A percentile compares a stretch with the other conserved stretches of the same genome.
These are phyloP conservation scores for Herpetomonas tarakana DNA, from an alignment of 208 protist species.

Conservation along the genomic window DNA sequence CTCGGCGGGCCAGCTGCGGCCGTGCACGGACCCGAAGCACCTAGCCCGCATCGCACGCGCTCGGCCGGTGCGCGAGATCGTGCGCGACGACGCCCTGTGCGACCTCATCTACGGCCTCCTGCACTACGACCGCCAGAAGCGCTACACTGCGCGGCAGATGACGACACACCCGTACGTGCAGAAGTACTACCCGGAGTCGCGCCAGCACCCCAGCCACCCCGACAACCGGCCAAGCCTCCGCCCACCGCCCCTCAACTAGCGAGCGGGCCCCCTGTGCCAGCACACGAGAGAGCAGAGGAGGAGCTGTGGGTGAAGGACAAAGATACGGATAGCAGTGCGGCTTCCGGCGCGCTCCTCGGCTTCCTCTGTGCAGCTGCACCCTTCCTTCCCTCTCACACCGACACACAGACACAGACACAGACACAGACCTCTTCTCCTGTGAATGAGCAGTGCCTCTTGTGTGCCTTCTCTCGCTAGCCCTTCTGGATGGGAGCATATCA, in stretches of 20 bases:
- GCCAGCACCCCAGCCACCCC: slow-evolving; percentile 54
- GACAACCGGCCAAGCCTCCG: slow-evolving; percentile 50
- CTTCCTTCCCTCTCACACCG: no score
- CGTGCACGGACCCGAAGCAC: slow-evolving; percentile 62
- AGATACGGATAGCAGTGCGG: no score
- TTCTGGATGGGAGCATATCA: no score
- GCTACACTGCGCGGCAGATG: slow-evolving; percentile 66
- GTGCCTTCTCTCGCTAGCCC: no score
- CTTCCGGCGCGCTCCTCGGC: no score
- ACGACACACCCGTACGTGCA: slow-evolving; percentile 70
- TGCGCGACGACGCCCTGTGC: slow-evolving; percentile 45
- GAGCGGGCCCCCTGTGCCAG: no score
- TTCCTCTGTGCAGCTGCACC: no score
- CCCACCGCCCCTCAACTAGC: slow-evolving; percentile 44
- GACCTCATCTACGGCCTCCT: slow-evolving; percentile 67
- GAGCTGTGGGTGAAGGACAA: no score
- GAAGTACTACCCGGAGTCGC: slow-evolving; percentile 79
- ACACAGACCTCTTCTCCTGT: no score
- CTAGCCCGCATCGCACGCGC: slow-evolving; percentile 55
- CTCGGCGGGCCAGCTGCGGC: slow-evolving; percentile 37
- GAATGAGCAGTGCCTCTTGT: no score
- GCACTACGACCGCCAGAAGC: slow-evolving; percentile 72
- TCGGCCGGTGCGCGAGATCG: slow-evolving; percentile 48
- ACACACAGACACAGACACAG: no score
- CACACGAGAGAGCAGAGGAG: no score